A percentile compares a stretch with the other conserved stretches of the same genome.
These are phyloP conservation scores for Calonectria pseudoturangicola DNA, from an alignment of 2,329 filamentous ascomycete species.

Conservation along the genomic window DNA sequence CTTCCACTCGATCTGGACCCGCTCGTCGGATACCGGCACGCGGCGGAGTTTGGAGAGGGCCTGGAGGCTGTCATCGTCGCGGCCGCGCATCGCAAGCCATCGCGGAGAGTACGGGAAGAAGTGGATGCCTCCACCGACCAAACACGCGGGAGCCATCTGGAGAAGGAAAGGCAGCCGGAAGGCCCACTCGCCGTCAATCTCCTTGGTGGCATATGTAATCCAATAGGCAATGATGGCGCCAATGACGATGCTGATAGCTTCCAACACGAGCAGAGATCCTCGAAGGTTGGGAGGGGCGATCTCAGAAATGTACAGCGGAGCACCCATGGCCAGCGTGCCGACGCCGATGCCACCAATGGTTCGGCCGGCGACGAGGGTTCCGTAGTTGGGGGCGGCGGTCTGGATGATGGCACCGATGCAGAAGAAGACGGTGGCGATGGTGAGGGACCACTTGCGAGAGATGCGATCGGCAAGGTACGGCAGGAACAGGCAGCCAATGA, in stretches of 20 bases:
- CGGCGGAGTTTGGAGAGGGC: slow-evolving; percentile 62
- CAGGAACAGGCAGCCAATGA: slow-evolving; percentile 59
- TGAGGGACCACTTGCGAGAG: slow-evolving; percentile 65
- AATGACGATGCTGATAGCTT: slow-evolving; percentile 69
- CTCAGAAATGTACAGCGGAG: slow-evolving; percentile 58
- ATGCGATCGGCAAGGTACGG: slow-evolving; percentile 63
- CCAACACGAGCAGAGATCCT: slow-evolving; percentile 67
- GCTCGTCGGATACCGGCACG: slow-evolving; percentile 63
- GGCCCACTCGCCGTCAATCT: slow-evolving; percentile 63
- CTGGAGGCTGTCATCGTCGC: slow-evolving; percentile 62
- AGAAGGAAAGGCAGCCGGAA: slow-evolving; percentile 68
- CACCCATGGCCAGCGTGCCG: slow-evolving; percentile 56
- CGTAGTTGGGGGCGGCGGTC: slow-evolving; percentile 55
- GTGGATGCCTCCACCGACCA: slow-evolving; percentile 62
- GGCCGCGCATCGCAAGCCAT: slow-evolving; percentile 64
- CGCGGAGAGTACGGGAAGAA: slow-evolving; percentile 68
- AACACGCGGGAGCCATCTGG: slow-evolving; percentile 56
- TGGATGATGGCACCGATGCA: slow-evolving; percentile 65
- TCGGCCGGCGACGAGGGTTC: slow-evolving; percentile 52
- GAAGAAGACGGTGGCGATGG: slow-evolving; percentile 62
- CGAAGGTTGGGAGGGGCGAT: slow-evolving; percentile 61
- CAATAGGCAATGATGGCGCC: slow-evolving; percentile 72
- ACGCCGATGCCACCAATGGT: slow-evolving; percentile 57
- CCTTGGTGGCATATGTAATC: slow-evolving; percentile 71
- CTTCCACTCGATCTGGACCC: slow-evolving; percentile 68